Conservation (phyloP, 768 basidiomycete species). For the Leccinum pellstonianum region DNA sequence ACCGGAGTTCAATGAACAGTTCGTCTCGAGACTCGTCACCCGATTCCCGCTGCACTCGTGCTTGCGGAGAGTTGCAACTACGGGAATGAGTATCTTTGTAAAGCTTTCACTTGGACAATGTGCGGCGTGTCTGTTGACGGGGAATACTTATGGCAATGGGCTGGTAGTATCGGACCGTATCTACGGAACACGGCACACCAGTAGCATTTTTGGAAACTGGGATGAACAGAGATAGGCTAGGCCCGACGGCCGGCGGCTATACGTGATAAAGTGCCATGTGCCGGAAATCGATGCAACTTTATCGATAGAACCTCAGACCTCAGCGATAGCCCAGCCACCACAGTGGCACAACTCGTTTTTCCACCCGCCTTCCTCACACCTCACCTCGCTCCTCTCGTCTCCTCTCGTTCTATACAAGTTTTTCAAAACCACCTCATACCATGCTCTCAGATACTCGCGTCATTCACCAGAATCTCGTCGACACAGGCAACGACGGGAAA, state of each 20-base stretch:
- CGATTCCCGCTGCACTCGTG: too few species aligned
- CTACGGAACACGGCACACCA: background rate
- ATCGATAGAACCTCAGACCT: constrained; percentile 1
- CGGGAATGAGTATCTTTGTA: too few species aligned
- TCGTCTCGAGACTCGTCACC: too few species aligned
- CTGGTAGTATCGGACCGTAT: background rate
- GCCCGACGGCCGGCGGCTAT: background rate
- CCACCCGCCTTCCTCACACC: constrained; percentile 5
- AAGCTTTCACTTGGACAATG: background rate
- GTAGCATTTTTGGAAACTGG: constrained; percentile 1
- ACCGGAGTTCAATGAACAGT: background rate
- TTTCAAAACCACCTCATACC: background rate
- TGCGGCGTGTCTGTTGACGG: background rate
- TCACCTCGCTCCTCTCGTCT: constrained; percentile 1
- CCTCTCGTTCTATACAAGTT: constrained; percentile 2
- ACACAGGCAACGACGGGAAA: constrained; percentile 25
- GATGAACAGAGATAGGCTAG: background rate
- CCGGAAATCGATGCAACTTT: background rate
- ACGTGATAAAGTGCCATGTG: background rate
- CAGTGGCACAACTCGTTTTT: constrained; percentile 3
- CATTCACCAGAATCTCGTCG: constrained; percentile 29
- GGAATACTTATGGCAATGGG: background rate
- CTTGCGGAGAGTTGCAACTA: background rate
- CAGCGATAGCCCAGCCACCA: background rate
- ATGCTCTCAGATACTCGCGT: constrained; percentile 1